Base-by-base conservation (phyloP, 768 basidiomycete species). In the Lanmaoa pseudosensibilis region DNA sequence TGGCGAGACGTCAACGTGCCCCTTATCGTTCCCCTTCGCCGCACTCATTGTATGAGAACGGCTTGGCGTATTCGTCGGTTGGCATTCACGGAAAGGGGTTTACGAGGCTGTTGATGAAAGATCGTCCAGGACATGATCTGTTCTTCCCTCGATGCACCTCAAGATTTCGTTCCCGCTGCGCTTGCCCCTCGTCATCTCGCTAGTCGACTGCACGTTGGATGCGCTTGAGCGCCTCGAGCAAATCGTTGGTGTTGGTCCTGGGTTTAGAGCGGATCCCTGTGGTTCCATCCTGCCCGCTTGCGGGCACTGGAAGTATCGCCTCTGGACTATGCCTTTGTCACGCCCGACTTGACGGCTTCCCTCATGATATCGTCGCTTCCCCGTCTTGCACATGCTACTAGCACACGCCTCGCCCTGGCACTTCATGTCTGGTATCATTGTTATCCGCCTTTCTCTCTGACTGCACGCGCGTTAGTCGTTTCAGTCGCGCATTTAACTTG, bases 41-140 rank as follows among this genome's bases (percentile, higher is more conserved):
- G 62, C 62, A 53, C 65, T 68, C 75, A 74, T 77, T 75, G 75
- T 21, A 74, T 75, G 72, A 57, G 69, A 52, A 61, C 46, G 63
- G 59, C 60, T 60, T 54, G 56, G 61, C 63, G 60, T 59, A 58
- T 57, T 63, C 55, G 61, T 62, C 48, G 59, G 62, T 67, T 46
- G 61, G 70, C 66, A 58, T 48, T 57, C 52, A 64, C 21, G 63
- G 62, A 64, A 64, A 56, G 64, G 65, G 64, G 68, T 65, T 56
- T 61, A 60, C 51, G 55, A 69, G 68, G 69, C 40, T 54, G 39
- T 58, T 52, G 56, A 63, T 61, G 66, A 59, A 59, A 61, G 46
- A 60, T 54, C 46, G 52, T 65, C 57, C 64, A 61, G 58, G 43
- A 67, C 48, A 36, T 37, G 55, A 50, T 47, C 23, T 11, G 4